Evolutionary conservation across 2,329 filamentous ascomycete genomes (phyloP), one percentile per base, ranked within the genome.

Genomic region (Stenocarpella maydis): DNA sequence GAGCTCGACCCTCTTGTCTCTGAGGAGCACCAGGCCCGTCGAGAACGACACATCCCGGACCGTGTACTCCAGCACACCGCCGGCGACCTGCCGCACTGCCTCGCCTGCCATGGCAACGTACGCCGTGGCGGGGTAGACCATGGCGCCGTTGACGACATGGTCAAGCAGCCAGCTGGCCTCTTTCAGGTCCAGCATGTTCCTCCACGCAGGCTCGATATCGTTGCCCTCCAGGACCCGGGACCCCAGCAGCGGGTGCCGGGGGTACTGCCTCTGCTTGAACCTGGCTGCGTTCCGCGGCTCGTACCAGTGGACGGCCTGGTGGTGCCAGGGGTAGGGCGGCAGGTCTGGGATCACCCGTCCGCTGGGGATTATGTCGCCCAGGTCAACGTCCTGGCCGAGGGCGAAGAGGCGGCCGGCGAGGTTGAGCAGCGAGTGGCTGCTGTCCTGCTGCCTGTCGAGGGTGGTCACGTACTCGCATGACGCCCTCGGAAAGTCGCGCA

Each of bases 81-180:
- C 39, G 2, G 34, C n/a, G 7, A 76, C 67, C 65, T 76, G 53
- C 49, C 49, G 12, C 3, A 52, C n/a, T 7, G 75, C 68, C 55
- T 75, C 71, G 4, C 75, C 67, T 3, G 68, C 71, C 73, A 73
- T 72, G 26, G 67, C 60, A 2, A 72, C 45, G 39, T 73, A 74
- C 3, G 64, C 72, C 0, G 72, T 52, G 2, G 45, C 45, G 4
- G 72, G 72, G n/a, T 73, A 49, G 58, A 71, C 74, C 15, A 76
- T 72, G 6, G 75, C 73, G 4, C 67, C 69, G 24, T 73, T 74
- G 7, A 74, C 63, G 17, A 71, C 58, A 67, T 77, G 76, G 39
- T 74, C 76, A 24, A 74, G 72, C n/a, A 80, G 64, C 70, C 82
- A 84, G 31, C 84, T 78, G 8, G 72, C 71, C 28, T 74, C 72